phyloP scores from a whole-genome alignment of 192 early-diverging fungal species.

The Phycomyces blakesleeanus region DNA sequence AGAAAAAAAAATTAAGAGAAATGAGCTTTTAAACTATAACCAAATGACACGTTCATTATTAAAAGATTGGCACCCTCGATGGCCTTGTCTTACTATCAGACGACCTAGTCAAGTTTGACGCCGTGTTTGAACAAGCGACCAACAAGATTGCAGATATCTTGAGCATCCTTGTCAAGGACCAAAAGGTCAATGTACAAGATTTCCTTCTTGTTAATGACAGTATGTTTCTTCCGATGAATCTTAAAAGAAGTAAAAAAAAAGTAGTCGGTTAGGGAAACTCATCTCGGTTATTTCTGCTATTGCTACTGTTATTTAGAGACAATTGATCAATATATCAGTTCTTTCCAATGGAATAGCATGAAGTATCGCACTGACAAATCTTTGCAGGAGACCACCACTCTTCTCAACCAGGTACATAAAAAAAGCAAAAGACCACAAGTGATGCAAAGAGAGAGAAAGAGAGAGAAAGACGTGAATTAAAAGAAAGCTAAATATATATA shows the following conservation, averaged over 20 bases:
- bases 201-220: constrained; percentile 79
- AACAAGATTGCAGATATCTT: constrained; percentile 87
- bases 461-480: no score
- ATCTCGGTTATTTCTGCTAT: no score
- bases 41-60: no score
- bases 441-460: constrained; percentile 9
- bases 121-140: constrained; percentile 64
- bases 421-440: no score
- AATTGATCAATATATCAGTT: constrained; percentile 81
- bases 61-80: constrained; percentile 93
- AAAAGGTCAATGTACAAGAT: constrained; percentile 47
- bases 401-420: constrained; percentile 71
- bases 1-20: neutral
- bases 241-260: no score
- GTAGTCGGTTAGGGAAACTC: no score
- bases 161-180: constrained; percentile 59
- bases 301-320: constrained; percentile 51
- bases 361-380: constrained; percentile 95
- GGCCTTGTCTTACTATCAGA: constrained; percentile 90
- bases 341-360: constrained; percentile 94
- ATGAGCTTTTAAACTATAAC: neutral
- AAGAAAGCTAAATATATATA: no score
- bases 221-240: constrained; percentile 43
- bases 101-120: constrained; percentile 86
- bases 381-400: constrained; percentile 75